These are phyloP conservation scores for Cyathus olla DNA, from an alignment of 1,284 basidiomycete genomes.

Conservation along the genomic window DNA sequence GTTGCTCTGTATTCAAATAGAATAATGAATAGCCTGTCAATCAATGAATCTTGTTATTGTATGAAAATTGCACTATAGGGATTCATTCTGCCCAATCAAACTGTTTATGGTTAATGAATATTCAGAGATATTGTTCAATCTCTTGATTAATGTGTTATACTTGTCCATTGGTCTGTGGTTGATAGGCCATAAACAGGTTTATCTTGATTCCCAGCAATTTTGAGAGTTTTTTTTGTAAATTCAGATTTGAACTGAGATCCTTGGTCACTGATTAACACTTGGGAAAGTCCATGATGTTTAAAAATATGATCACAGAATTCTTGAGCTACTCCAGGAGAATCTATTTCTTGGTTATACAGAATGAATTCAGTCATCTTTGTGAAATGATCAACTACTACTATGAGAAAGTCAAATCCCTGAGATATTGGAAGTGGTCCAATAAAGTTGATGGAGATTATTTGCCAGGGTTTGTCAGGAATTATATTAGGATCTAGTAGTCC, in stretches of 20 bases:
- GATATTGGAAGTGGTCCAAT: slow-evolving; percentile 1
- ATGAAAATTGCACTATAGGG: slow-evolving; percentile 7
- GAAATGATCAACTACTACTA: slow-evolving; percentile 3
- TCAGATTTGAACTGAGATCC: slow-evolving; percentile 3
- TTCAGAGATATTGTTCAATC: not conserved
- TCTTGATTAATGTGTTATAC: slow-evolving; percentile 14
- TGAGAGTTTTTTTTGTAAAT: not conserved
- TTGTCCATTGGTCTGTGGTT: slow-evolving; percentile 25
- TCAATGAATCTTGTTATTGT: slow-evolving; percentile 10
- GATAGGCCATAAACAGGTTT: slow-evolving; percentile 9
- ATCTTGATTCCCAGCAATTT: not conserved
- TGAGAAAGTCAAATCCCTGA: not conserved
- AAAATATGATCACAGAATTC: too few species aligned
- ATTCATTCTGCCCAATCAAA: slow-evolving; percentile 16
- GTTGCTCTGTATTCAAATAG: not conserved
- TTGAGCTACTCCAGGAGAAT: too few species aligned
- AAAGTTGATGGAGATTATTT: slow-evolving; percentile 1
- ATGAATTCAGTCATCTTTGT: slow-evolving; percentile 3
- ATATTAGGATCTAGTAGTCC: not conserved
- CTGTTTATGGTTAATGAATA: not conserved
- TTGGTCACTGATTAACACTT: slow-evolving; percentile 3
- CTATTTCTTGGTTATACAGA: not conserved
- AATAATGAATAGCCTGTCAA: slow-evolving; percentile 6
- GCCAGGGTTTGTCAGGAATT: slow-evolving; percentile 1
- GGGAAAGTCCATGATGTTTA: too few species aligned